Base-by-base conservation (phyloP, 208 protist species). In the Leishmania major region DNA sequence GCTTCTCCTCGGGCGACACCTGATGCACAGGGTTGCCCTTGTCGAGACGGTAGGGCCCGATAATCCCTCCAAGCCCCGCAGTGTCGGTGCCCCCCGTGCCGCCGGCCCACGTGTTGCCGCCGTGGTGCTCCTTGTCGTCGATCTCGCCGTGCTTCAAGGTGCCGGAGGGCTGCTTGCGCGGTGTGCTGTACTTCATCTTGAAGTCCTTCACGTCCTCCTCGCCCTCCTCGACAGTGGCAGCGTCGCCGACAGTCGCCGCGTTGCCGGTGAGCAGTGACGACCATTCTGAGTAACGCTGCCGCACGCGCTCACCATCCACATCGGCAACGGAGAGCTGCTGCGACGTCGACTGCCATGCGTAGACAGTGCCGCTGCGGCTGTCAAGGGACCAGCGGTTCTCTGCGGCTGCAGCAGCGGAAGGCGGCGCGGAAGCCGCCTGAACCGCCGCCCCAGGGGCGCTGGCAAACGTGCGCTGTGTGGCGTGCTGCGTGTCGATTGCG, bases 91-190 rank as follows among this genome's bases (percentile, higher is more conserved):
- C 95, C 51, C 94, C 93, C 31, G 93, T 98, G 35, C 97, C 97
- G 53, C 97, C 97, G 0, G 97, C 97, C 90, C 93, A 99, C 19
- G 90, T 97, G 86, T 98, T 98, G 55, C 97, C 97, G 25, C 96
- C 97, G 80, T 97, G 93, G 86, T 98, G 97, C 59, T 96, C 93
- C 72, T 93, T 90, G 86, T 97, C 90, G 78, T 98, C 95, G 19
- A 93, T 85, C 86, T 97, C 90, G 77, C 95, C 96, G 81, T 98
- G 95, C 87, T 98, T 98, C 37, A 96, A 80, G 43, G 88, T 89
- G 66, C 91, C 89, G 15, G 91, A 93, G 4, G 93, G 89, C 87
- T 95, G 83, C 79, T 94, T 93, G 57, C 82, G 90, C 37, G 92
- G 90, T 8, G 45, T 94, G 83, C 87, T 94, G 87, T 96, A 97